Evolutionary conservation across 331 rosid species (phyloP), one percentile per base, ranked within the genome.

Genomic region (Rhamnella rubrinervis): DNA sequence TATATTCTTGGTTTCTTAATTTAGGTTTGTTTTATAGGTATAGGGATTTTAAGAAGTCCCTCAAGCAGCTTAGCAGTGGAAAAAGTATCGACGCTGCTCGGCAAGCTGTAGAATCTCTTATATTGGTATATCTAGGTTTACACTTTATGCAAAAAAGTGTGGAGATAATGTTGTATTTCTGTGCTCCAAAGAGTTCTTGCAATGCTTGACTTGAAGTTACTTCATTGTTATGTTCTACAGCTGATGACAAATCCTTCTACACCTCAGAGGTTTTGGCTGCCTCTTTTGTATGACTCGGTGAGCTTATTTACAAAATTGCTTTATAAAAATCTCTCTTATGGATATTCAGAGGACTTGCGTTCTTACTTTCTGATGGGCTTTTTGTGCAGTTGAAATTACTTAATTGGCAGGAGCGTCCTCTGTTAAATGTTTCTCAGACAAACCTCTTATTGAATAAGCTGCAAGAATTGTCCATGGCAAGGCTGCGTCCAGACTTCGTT

Each of bases 181-280:
- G 14, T 55, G 6, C 16, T 20, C 50, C 49, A 6, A 39, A 16
- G 25, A 4, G 55, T n/a, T 4, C 58, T 6, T 41, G 37, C 2
- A 41, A 38, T 55, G 9, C 26, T 10, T 41, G n/a, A n/a, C 7
- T 15, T 59, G 4, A 64, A 26, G 8, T n/a, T 19, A 8, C 3
- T 49, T 37, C 9, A 28, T 44, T 41, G 70, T 67, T 44, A 9
- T 44, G 49, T 65, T 72, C 52, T 76, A 84, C 89, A 93, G 98
- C 92, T 93, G 47, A 84, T 93, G 98, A 88, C 83, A 83, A 93
- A 89, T 75, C 88, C 92, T 55, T 91, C 97, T 6, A 91, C 97
- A 49, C 98, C 98, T 50, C 98, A 84, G 78, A 91, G 85, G 75
- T 91, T 93, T 77, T 93, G 97, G 98, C 81, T 91, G 76, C 96